A percentile compares a stretch with the other conserved stretches of the same genome.
Evolutionary conservation across 441 rosid genomes (phyloP).

Genomic region (Erodium texanum): DNA sequence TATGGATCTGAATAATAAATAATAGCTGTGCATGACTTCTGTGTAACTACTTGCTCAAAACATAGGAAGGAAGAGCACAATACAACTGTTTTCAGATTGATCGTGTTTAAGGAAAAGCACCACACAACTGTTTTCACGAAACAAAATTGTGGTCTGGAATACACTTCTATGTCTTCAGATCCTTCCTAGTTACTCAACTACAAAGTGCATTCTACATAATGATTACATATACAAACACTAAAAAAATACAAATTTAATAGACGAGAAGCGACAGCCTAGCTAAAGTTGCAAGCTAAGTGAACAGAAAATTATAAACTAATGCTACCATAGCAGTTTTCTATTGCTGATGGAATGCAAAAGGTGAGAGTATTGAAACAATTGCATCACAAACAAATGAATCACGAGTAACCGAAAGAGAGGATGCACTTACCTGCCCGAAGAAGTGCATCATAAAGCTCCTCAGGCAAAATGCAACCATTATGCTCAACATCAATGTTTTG

Average conservation of each 20-base stretch:
- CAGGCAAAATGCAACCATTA: constrained; percentile 11
- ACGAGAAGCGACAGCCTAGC: neutral
- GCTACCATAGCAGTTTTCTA: too few species aligned
- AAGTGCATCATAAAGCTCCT: constrained; percentile 54
- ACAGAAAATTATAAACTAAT: too few species aligned
- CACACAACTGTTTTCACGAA: neutral
- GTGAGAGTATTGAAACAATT: neutral
- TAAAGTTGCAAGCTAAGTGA: neutral
- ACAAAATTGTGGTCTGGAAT: neutral
- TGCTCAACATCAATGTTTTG: constrained; percentile 47
- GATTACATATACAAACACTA: neutral
- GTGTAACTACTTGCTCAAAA: neutral
- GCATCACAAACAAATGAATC: neutral
- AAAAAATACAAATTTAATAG: neutral
- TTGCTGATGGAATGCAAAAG: too few species aligned
- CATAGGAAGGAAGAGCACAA: neutral
- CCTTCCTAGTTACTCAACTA: neutral
- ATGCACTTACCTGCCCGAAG: constrained; percentile 42
- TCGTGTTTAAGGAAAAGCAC: neutral
- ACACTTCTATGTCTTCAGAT: neutral
- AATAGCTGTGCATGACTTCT: neutral
- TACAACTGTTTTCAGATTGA: neutral
- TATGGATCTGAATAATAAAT: neutral
- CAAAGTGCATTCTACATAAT: neutral
- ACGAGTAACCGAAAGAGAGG: neutral